Conservation (phyloP, 495 filamentous ascomycete species). For the Lindgomyces ingoldianus region DNA sequence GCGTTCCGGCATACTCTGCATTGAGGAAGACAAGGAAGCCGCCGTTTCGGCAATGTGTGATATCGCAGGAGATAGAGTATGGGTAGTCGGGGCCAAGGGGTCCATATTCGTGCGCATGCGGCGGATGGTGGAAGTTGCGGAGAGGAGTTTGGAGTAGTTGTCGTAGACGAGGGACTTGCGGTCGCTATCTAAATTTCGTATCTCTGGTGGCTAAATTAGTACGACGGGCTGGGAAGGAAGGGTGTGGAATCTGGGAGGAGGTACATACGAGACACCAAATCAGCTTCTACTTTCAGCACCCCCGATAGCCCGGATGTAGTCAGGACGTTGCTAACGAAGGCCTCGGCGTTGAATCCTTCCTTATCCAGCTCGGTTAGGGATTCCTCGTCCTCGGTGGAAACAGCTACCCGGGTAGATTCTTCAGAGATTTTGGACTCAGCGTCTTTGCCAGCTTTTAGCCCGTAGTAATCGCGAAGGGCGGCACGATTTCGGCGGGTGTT, state of each 20-base stretch:
- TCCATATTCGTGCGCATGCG: constrained; percentile 79
- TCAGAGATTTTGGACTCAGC: constrained; percentile 30
- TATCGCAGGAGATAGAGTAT: constrained; percentile 75
- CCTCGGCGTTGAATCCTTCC: constrained; percentile 55
- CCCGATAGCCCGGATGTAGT: constrained; percentile 64
- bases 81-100: constrained; percentile 66
- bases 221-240: too few species aligned
- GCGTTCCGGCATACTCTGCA: constrained; percentile 40
- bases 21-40: constrained; percentile 56
- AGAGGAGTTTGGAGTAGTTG: constrained; percentile 94
- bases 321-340: constrained; percentile 66
- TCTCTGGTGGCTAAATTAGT: constrained; percentile 55
- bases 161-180: constrained; percentile 97
- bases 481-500: constrained; percentile 66
- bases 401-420: constrained; percentile 25
- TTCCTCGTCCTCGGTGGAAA: constrained; percentile 39
- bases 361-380: constrained; percentile 58
- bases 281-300: constrained; percentile 63
- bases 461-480: constrained; percentile 93
- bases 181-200: constrained; percentile 87
- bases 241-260: too few species aligned
- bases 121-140: constrained; percentile 91
- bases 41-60: constrained; percentile 80
- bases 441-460: constrained; percentile 59
- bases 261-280: constrained; percentile 57